Conservation (phyloP, 1,284 basidiomycete species). For the Peniophora sp. region DNA sequence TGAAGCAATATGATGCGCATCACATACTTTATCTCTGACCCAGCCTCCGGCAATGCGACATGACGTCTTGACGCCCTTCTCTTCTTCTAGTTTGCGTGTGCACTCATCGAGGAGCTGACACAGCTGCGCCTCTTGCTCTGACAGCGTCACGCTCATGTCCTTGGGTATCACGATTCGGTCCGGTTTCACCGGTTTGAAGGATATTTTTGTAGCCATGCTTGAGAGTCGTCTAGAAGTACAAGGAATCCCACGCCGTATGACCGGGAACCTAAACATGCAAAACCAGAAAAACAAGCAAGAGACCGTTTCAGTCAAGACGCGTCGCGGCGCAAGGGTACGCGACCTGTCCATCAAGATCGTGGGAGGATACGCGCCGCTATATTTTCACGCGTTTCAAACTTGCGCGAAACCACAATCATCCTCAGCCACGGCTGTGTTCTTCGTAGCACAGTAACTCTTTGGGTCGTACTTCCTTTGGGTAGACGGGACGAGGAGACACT, state of each 20-base stretch:
- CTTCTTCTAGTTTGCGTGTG: slow-evolving; percentile 39
- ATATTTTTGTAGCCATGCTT: slow-evolving; percentile 10
- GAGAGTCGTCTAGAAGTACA: not conserved
- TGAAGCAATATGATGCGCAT: slow-evolving; percentile 7
- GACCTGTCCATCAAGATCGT: too few relatives aligned
- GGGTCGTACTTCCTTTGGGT: slow-evolving; percentile 37
- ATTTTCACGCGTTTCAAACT: too few relatives aligned
- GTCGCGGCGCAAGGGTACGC: too few relatives aligned
- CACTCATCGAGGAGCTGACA: slow-evolving; percentile 68
- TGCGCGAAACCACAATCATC: slow-evolving; percentile 11
- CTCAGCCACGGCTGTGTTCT: slow-evolving; percentile 31
- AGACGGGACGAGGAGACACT: slow-evolving; percentile 35
- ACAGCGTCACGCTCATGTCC: slow-evolving; percentile 37
- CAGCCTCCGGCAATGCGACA: slow-evolving; percentile 93
- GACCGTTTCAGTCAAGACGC: not conserved
- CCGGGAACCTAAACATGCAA: too few relatives aligned
- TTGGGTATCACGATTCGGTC: slow-evolving; percentile 12
- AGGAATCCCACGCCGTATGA: too few relatives aligned
- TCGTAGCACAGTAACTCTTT: slow-evolving; percentile 34
- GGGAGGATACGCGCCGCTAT: too few relatives aligned
- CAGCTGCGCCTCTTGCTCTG: slow-evolving; percentile 46
- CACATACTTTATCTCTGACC: slow-evolving; percentile 90
- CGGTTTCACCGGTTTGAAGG: slow-evolving; percentile 8
- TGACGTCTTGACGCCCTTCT: slow-evolving; percentile 48
- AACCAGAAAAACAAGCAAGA: not conserved